Evolutionary conservation across 129 eudicot genomes (phyloP).

Genomic region (Oenanthe sinensis): DNA sequence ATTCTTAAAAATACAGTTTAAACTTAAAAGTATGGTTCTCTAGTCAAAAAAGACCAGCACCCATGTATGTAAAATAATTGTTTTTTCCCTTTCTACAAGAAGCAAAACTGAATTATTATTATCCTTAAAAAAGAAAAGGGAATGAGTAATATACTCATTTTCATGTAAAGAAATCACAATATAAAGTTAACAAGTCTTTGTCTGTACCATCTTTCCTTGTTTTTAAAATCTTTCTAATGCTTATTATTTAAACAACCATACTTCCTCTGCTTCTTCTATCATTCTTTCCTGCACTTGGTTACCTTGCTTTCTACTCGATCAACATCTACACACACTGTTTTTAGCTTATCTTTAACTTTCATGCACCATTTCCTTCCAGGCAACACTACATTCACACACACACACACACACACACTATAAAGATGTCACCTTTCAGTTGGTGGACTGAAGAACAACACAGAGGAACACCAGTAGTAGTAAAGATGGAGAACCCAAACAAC

Average conservation of each 20-base stretch:
- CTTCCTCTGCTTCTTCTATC: slow-evolving; percentile 1
- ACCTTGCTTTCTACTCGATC: not conserved
- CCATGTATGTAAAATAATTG: not conserved
- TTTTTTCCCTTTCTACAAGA: not conserved
- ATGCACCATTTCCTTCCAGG: no score
- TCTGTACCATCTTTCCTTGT: not conserved
- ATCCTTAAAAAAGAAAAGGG: not conserved
- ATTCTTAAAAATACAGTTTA: no score
- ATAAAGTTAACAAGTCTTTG: not conserved
- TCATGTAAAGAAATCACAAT: not conserved
- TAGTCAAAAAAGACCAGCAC: not conserved
- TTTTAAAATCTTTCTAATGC: not conserved
- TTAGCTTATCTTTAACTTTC: no score
- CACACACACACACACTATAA: not conserved
- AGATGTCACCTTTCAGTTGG: slow-evolving; percentile 57
- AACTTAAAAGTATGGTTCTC: no score
- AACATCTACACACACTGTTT: not conserved
- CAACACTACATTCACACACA: no score
- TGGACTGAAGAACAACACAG: slow-evolving; percentile 55
- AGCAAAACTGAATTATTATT: not conserved
- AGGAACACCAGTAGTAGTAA: slow-evolving; percentile 85
- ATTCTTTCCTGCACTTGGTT: not conserved
- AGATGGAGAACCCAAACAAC: slow-evolving; percentile 86
- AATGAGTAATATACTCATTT: not conserved
- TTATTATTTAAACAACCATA: not conserved